Evolutionary conservation across 1,284 basidiomycete species (phyloP).

Genomic region (Rhodotorula sp.): DNA sequence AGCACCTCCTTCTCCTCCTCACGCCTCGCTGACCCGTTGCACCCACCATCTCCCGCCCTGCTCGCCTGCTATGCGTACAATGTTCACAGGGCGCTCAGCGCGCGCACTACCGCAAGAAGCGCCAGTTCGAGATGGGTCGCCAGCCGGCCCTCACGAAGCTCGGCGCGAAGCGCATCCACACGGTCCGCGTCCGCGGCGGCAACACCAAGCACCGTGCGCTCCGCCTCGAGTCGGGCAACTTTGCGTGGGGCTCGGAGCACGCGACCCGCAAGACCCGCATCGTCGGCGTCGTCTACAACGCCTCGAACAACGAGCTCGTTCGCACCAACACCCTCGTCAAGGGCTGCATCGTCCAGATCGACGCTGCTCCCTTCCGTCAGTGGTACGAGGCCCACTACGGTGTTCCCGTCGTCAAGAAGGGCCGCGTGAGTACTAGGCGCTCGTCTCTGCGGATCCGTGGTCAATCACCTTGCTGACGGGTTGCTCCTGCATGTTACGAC

Average conservation of each 20-base stretch:
- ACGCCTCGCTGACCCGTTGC: not conserved
- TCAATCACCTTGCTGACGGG: not conserved
- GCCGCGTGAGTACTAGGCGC: slow-evolving; percentile 55
- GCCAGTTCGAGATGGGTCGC: slow-evolving; percentile 38
- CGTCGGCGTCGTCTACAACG: slow-evolving; percentile 93
- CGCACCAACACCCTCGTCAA: slow-evolving; percentile 97
- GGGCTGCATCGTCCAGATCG: slow-evolving; percentile 88
- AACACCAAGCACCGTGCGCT: slow-evolving; percentile 91
- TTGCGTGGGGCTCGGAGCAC: slow-evolving; percentile 92
- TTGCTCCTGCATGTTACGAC: not conserved
- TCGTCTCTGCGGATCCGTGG: not conserved
- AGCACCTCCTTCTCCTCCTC: not conserved
- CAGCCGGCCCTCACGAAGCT: slow-evolving; percentile 87
- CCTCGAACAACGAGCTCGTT: slow-evolving; percentile 97
- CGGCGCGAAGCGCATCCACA: slow-evolving; percentile 86
- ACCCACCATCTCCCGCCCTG: not conserved
- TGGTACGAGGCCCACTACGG: slow-evolving; percentile 98
- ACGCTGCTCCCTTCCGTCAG: slow-evolving; percentile 95
- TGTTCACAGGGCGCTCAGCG: slow-evolving; percentile 66
- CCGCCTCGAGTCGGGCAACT: slow-evolving; percentile 90
- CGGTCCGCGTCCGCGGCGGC: slow-evolving; percentile 87
- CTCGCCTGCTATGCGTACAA: not conserved
- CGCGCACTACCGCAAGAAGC: slow-evolving; percentile 71
- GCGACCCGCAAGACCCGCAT: slow-evolving; percentile 89
- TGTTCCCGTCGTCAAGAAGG: slow-evolving; percentile 81